Percentiles rank a stretch among this genome's conserved stretches.
Evolutionary conservation across 164 flowering plant genomes (phyloP).

Genomic region (Nymphaea colorata): DNA sequence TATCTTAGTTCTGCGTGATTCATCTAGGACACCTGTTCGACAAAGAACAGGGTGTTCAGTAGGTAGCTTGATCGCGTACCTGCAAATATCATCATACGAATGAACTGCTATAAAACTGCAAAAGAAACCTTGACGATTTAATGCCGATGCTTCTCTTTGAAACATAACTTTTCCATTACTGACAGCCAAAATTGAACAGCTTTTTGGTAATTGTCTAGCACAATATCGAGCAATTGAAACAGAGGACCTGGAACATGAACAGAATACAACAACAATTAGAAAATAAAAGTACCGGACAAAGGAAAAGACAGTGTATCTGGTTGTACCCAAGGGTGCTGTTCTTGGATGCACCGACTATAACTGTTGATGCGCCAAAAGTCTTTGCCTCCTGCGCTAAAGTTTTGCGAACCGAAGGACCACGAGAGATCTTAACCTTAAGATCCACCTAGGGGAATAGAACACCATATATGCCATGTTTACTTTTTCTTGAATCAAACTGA

Average conservation of each 20-base stretch:
- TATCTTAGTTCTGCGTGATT: slow-evolving; percentile 11
- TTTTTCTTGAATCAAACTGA: background rate
- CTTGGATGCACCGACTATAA: slow-evolving; percentile 56
- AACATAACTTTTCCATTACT: slow-evolving; percentile 76
- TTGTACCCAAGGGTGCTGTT: slow-evolving; percentile 5
- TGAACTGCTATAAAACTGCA: background rate
- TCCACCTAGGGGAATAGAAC: slow-evolving; percentile 38
- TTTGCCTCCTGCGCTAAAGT: slow-evolving; percentile 59
- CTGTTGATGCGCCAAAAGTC: slow-evolving; percentile 35
- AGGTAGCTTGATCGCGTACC: background rate
- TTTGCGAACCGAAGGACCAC: slow-evolving; percentile 62
- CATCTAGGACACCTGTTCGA: background rate
- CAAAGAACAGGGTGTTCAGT: background rate
- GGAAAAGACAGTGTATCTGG: background rate
- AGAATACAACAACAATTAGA: background rate
- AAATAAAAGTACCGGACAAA: background rate
- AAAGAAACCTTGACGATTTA: slow-evolving; percentile 19
- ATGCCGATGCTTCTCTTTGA: slow-evolving; percentile 30
- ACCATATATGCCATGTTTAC: background rate
- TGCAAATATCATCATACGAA: background rate
- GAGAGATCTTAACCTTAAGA: slow-evolving; percentile 81
- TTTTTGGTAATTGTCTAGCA: slow-evolving; percentile 54
- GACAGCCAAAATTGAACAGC: slow-evolving; percentile 64
- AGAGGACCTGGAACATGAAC: slow-evolving; percentile 22
- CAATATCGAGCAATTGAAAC: slow-evolving; percentile 74